Base-by-base conservation (phyloP, 176 grass and related monocot species). In the Triticum timopheevii region DNA sequence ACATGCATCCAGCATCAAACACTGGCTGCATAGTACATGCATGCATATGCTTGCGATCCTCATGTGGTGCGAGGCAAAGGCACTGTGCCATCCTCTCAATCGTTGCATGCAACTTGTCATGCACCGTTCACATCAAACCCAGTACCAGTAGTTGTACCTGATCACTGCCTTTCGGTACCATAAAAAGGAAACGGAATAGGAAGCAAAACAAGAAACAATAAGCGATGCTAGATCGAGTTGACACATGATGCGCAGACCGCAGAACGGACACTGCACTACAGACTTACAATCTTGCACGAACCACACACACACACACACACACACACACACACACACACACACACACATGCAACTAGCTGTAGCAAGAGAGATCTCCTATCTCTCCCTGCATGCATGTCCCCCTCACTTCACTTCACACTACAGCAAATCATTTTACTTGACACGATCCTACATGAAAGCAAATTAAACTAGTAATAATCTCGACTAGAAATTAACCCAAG, bases 141-240 rank as follows among this genome's bases (percentile, higher is more conserved):
- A 77, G 87, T 67, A 59, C 69, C 65, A n/a, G 19, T 1, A 25
- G n/a, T 25, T 3, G 56, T 59, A 58, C 28, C 35, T 44, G 66
- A 76, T n/a, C 81, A 49, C 38, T 85, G 77, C 82, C 61, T 84
- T 69, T 38, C 24, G 44, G 82, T 66, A 85, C 82, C 82, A 82
- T 58, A 82, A 85, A 88, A 91, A 88, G 90, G 77, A 65, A 85
- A 71, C 17, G 50, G 75, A 88, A 88, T 78, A 91, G 82, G 86
- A 91, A 82, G 64, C 77, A 82, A 85, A 91, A 91, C 77, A 91
- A 87, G 89, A 68, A 87, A 87, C 80, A 91, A 81, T 71, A 40
- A 82, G 61, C 16, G 50, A 85, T 77, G 77, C 61, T 61, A n/a
- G 90, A 91, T 76, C 45, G 73, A 76, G 80, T 91, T 82, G 86